Evolutionary conservation across 768 basidiomycete species (phyloP).

Genomic region (Cystofilobasidium capitatum): DNA sequence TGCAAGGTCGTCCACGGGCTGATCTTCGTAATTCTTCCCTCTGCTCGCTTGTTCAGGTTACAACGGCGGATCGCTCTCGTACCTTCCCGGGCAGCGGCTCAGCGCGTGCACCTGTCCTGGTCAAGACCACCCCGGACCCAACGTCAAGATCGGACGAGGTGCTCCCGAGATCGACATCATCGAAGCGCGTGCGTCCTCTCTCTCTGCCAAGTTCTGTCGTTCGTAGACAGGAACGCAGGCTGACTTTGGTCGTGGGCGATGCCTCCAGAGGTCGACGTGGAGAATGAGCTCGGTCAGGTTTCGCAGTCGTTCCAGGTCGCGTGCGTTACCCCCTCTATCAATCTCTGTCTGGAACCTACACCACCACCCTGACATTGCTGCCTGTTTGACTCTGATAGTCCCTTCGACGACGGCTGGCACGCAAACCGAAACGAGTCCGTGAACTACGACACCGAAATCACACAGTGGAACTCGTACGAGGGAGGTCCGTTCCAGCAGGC

Average conservation of each 20-base stretch:
- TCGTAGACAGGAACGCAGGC: slow-evolving; percentile 43
- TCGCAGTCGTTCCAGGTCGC: slow-evolving; percentile 65
- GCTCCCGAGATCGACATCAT: slow-evolving; percentile 90
- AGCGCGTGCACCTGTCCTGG: slow-evolving; percentile 78
- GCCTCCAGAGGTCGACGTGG: slow-evolving; percentile 45
- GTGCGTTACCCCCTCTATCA: slow-evolving; percentile 14
- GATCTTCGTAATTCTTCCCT: too few species aligned
- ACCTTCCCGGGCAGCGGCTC: slow-evolving; percentile 38
- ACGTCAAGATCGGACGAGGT: slow-evolving; percentile 52
- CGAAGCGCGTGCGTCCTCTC: slow-evolving; percentile 45
- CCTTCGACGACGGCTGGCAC: slow-evolving; percentile 61
- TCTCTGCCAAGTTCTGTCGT: background rate
- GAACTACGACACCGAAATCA: slow-evolving; percentile 48
- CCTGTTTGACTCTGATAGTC: slow-evolving; percentile 32
- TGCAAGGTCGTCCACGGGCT: too few species aligned
- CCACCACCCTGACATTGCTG: background rate
- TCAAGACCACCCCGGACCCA: slow-evolving; percentile 81
- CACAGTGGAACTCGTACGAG: slow-evolving; percentile 56
- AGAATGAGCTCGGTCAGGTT: slow-evolving; percentile 51
- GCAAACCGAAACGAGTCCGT: slow-evolving; percentile 51
- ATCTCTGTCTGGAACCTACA: background rate
- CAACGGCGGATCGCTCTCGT: slow-evolving; percentile 36
- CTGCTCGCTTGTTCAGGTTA: slow-evolving; percentile 7
- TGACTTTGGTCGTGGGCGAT: slow-evolving; percentile 30
- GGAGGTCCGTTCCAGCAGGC: slow-evolving; percentile 43